Base-by-base conservation (phyloP, 805 yeast species). In the Yamadazyma sp. region DNA sequence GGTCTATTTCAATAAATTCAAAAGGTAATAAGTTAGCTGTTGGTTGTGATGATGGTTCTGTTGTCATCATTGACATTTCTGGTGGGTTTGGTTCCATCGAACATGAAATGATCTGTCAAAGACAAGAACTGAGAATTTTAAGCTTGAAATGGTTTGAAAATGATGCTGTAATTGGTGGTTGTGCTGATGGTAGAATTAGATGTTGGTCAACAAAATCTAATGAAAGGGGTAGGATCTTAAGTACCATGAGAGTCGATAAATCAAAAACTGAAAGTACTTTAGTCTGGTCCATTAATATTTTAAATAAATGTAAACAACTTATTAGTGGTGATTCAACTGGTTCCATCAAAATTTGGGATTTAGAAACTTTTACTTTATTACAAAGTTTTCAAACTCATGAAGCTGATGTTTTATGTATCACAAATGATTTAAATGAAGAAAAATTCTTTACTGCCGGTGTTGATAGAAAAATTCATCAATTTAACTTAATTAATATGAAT, bases 281-380 rank as follows among this genome's bases (percentile, higher is more conserved):
- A 42, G 93, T 93, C 6, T 93, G 99, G 99, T 72, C 87, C 23
- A 79, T 93, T 1, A 48, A 72, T 29, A 79, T 80, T 21, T 62
- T 89, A 39, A 78, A 82, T 4, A 55, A 66, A 27, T 73, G 75
- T 32, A 69, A 76, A 36, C 95, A 87, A 56, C 73, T 93, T 39
- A 94, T 86, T n/a, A 79, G 88, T 41, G 98, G 98, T 36, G 99
- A 93, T 62, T 88, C 97, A 5, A 91, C 97, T 1, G 99, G 99
- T 1, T 73, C 85, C 7, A 76, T 93, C 34, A 91, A 91, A 59
- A 75, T 93, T 45, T 93, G 99, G 99, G 96, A 91, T 51, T 69
- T 82, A 43, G 73, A 76, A 31, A 81, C 77, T 47, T 80, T 79
- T 47, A 80, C 96, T 1, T 65, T 93, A 40, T 68, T 78, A 33